Evolutionary conservation across 257 asterid species (phyloP).

Genomic region (Cynanchum wilfordii): DNA sequence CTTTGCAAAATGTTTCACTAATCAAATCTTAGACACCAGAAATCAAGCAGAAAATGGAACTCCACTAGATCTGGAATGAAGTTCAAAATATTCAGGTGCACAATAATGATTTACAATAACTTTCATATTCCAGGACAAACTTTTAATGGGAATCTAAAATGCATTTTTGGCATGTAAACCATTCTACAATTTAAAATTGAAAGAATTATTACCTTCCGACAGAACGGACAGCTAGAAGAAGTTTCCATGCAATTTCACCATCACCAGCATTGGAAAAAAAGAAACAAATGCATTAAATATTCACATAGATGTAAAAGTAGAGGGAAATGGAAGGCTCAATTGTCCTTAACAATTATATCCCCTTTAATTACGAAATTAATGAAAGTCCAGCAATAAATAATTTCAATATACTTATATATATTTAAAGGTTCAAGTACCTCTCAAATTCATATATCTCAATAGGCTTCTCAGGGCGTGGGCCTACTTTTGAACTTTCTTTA

Average conservation of each 20-base stretch:
- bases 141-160: neutral
- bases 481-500: slow-evolving; percentile 79
- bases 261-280: slow-evolving; percentile 28
- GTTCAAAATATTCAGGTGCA: neutral
- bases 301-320: slow-evolving; percentile 12
- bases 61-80: neutral
- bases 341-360: neutral
- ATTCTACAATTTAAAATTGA: neutral
- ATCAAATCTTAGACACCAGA: neutral
- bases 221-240: slow-evolving; percentile 85
- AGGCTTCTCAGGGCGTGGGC: slow-evolving; percentile 91
- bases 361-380: neutral
- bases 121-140: neutral
- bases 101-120: neutral
- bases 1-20: neutral
- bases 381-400: slow-evolving; percentile 5
- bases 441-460: slow-evolving; percentile 88
- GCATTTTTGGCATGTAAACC: neutral
- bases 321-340: slow-evolving; percentile 2
- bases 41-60: neutral
- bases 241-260: slow-evolving; percentile 35
- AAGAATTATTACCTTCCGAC: slow-evolving; percentile 64
- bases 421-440: slow-evolving; percentile 38
- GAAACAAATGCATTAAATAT: slow-evolving; percentile 32
- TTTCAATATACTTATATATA: neutral